Evolutionary conservation across 306 rosid genomes (phyloP).

Genomic region (Malus fusca): DNA sequence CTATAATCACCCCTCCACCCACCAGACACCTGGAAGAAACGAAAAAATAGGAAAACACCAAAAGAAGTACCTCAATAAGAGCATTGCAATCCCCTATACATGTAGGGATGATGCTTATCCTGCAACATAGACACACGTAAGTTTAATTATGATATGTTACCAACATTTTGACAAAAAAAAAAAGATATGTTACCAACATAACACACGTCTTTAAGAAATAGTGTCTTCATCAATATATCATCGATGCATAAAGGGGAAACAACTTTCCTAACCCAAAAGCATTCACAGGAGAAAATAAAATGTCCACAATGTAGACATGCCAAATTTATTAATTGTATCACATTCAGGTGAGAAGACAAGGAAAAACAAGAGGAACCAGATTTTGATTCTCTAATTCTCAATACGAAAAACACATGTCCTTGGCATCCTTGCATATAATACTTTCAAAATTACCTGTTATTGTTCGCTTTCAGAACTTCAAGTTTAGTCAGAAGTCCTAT

Average conservation of each 20-base stretch:
- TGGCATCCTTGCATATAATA: not conserved
- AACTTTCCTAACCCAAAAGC: not conserved
- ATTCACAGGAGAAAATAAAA: too few species aligned
- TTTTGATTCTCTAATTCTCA: not conserved
- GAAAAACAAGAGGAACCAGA: not conserved
- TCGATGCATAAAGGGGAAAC: not conserved
- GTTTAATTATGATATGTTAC: not conserved
- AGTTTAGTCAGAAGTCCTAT: slow-evolving; percentile 50
- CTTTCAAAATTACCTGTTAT: slow-evolving; percentile 53
- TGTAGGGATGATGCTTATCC: slow-evolving; percentile 52
- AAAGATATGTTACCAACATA: not conserved
- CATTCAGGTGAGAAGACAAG: not conserved
- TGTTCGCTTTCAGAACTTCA: slow-evolving; percentile 63
- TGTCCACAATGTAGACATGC: too few species aligned
- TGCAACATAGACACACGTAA: slow-evolving; percentile 22
- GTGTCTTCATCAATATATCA: not conserved
- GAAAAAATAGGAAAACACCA: not conserved
- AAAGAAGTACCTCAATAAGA: slow-evolving; percentile 63
- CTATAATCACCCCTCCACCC: not conserved
- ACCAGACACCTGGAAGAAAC: not conserved
- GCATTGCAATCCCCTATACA: slow-evolving; percentile 60
- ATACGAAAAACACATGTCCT: slow-evolving; percentile 1
- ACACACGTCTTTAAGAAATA: not conserved
- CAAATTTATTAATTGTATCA: too few species aligned
- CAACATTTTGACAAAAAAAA: not conserved